phyloP scores from a whole-genome alignment of 2,329 filamentous ascomycete genomes.

The Claviceps purpurea region DNA sequence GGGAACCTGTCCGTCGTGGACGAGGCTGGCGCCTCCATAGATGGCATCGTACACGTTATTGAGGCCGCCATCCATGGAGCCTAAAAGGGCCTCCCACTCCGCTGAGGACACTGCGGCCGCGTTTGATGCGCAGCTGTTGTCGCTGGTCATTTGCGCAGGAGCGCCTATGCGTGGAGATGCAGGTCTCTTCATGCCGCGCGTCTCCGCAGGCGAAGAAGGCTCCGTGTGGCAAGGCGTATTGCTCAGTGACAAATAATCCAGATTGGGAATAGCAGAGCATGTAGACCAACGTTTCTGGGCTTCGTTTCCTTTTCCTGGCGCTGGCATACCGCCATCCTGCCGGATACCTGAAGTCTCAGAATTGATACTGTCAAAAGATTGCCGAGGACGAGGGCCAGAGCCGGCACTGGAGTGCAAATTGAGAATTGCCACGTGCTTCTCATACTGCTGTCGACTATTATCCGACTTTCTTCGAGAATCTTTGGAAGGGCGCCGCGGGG shows the following conservation, averaged over 20 bases:
- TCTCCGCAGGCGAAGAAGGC: constrained; percentile 32
- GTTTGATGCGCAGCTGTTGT: constrained; percentile 15
- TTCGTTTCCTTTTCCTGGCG: constrained; percentile 28
- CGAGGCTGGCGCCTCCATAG: constrained; percentile 51
- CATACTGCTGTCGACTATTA: constrained; percentile 38
- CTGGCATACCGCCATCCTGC: constrained; percentile 35
- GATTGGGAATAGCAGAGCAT: constrained; percentile 22
- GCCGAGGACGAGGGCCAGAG: constrained; percentile 28
- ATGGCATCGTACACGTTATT: constrained; percentile 78
- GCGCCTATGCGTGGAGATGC: background rate
- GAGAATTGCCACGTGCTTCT: constrained; percentile 43
- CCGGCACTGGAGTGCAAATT: constrained; percentile 23
- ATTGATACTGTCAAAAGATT: constrained; percentile 31
- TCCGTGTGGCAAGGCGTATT: constrained; percentile 33
- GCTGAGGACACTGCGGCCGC: constrained; percentile 39
- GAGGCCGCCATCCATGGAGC: constrained; percentile 65
- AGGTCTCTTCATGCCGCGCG: constrained; percentile 25
- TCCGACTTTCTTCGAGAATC: constrained; percentile 30
- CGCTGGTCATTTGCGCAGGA: constrained; percentile 1
- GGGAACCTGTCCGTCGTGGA: constrained; percentile 30
- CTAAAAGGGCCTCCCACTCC: constrained; percentile 74
- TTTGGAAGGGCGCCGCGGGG: constrained; percentile 19
- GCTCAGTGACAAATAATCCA: constrained; percentile 46
- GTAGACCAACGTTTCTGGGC: constrained; percentile 14
- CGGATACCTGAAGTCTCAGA: constrained; percentile 10